A percentile compares a stretch with the other conserved stretches of the same genome.
These are phyloP conservation scores for Phytopythium vexans DNA, from an alignment of 352 stramenopile genomes.

Conservation along the genomic window DNA sequence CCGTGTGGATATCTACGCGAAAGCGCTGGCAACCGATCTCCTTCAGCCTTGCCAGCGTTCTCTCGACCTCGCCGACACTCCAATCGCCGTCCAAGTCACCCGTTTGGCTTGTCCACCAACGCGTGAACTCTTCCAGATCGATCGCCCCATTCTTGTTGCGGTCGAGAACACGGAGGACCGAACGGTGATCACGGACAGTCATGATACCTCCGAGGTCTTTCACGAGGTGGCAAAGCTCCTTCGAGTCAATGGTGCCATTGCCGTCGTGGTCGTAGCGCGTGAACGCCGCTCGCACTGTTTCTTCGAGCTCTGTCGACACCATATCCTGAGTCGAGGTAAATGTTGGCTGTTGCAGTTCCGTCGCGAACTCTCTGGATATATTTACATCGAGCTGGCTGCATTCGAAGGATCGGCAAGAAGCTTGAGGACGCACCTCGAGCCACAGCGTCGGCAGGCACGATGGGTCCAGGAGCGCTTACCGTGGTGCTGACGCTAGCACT, in stretches of 20 bases:
- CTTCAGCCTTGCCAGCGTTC: constrained; percentile 45
- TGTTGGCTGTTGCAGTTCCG: neutral
- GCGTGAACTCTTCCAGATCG: constrained; percentile 52
- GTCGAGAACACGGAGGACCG: constrained; percentile 42
- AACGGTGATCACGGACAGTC: constrained; percentile 35
- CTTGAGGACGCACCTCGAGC: too few relatives aligned
- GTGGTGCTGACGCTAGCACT: too few relatives aligned
- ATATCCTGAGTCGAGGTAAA: constrained; percentile 1
- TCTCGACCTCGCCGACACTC: constrained; percentile 37
- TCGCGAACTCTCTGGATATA: too few relatives aligned
- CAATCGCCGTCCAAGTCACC: constrained; percentile 40
- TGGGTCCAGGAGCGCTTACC: too few relatives aligned
- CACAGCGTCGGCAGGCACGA: too few relatives aligned
- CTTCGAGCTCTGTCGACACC: constrained; percentile 26
- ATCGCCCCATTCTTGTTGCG: constrained; percentile 47
- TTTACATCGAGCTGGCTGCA: too few relatives aligned
- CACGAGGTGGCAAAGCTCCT: constrained; percentile 47
- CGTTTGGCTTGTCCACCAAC: constrained; percentile 46
- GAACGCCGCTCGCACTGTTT: constrained; percentile 57
- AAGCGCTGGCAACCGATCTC: constrained; percentile 53
- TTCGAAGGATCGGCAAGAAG: too few relatives aligned
- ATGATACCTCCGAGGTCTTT: constrained; percentile 54
- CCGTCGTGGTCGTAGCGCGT: constrained; percentile 52
- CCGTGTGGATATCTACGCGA: constrained; percentile 63
- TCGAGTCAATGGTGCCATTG: constrained; percentile 48